Conservation (phyloP, 208 protist genomes). For the Leishmania tarentolae region DNA sequence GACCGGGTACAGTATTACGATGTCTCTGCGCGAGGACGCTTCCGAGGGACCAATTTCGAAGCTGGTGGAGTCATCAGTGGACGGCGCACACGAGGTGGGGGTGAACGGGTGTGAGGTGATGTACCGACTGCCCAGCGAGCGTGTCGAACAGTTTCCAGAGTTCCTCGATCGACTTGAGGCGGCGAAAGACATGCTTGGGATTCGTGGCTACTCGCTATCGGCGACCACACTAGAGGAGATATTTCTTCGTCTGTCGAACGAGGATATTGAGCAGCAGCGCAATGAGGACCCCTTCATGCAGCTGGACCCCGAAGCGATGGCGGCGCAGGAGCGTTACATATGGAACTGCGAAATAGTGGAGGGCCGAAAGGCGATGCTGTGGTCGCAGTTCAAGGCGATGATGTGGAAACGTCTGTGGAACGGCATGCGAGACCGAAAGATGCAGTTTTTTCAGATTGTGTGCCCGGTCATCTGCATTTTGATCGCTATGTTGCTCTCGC, state of each 20-base stretch:
- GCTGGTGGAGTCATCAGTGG: constrained; percentile 30
- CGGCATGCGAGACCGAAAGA: constrained; percentile 61
- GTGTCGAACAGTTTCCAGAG: constrained; percentile 34
- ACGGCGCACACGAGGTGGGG: constrained; percentile 33
- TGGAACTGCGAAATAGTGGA: constrained; percentile 24
- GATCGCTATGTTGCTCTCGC: constrained; percentile 67
- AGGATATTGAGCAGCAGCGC: constrained; percentile 24
- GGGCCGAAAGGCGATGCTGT: constrained; percentile 11
- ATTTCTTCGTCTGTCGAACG: constrained; percentile 62
- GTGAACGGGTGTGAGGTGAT: constrained; percentile 42
- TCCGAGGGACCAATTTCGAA: constrained; percentile 21
- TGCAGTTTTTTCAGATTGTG: constrained; percentile 75
- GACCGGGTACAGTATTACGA: constrained; percentile 55
- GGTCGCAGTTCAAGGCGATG: constrained; percentile 61
- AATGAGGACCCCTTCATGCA: constrained; percentile 13
- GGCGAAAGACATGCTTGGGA: constrained; percentile 22
- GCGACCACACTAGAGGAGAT: constrained; percentile 81
- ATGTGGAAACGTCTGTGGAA: constrained; percentile 65
- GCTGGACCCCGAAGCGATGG: not conserved
- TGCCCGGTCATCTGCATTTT: constrained; percentile 71
- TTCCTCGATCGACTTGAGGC: constrained; percentile 52
- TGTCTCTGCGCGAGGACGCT: constrained; percentile 24
- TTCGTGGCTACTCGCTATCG: constrained; percentile 55
- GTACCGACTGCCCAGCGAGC: constrained; percentile 46
- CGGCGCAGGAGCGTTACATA: constrained; percentile 16